Evolutionary conservation across 306 rosid genomes (phyloP).

Genomic region (Morella rubra): DNA sequence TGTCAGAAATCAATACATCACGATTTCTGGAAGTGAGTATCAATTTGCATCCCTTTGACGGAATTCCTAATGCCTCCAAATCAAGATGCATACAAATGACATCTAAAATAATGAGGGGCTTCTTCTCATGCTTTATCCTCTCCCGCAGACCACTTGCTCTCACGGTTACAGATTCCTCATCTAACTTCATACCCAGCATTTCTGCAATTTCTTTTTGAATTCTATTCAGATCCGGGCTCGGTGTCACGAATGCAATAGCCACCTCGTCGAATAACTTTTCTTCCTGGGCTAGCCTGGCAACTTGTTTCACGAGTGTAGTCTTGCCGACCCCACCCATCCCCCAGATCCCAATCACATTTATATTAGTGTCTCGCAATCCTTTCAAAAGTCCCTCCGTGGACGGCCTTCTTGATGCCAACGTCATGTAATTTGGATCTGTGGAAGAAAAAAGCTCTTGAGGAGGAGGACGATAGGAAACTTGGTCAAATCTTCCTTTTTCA

Average conservation of each 20-base stretch:
- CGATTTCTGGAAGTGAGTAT: slow-evolving; percentile 31
- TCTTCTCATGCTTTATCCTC: no score
- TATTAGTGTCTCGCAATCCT: no score
- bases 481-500: no score
- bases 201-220: slow-evolving; percentile 23
- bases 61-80: slow-evolving; percentile 41
- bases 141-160: slow-evolving; percentile 1
- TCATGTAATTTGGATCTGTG: no score
- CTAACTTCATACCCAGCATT: neutral
- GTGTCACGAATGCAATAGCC: neutral
- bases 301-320: slow-evolving; percentile 6
- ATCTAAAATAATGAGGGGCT: slow-evolving; percentile 30
- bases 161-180: neutral
- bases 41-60: slow-evolving; percentile 35
- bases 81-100: slow-evolving; percentile 42
- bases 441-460: no score
- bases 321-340: no score
- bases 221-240: neutral
- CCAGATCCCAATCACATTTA: no score
- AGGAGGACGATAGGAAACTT: no score
- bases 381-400: no score
- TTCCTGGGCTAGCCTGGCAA: neutral
- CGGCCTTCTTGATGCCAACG: no score
- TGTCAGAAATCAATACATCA: slow-evolving; percentile 22
- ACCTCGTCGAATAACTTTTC: slow-evolving; percentile 16